Percentiles rank a stretch among this genome's conserved stretches.
These are phyloP conservation scores for Aspergillus alliaceus DNA, from an alignment of 2,329 filamentous ascomycete genomes.

Conservation along the genomic window DNA sequence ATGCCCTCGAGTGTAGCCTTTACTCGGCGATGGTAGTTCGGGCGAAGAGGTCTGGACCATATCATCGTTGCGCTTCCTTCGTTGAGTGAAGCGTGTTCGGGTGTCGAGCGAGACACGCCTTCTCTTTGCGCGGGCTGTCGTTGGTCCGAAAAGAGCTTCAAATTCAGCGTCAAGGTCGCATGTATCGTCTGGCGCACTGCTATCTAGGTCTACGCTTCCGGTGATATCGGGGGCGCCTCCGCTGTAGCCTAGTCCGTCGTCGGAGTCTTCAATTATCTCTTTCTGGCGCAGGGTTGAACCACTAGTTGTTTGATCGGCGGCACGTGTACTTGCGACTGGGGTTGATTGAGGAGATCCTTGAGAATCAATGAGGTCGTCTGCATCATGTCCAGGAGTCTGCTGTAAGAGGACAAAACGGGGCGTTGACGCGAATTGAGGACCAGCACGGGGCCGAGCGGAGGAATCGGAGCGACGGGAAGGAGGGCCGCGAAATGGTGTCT, in stretches of 20 bases:
- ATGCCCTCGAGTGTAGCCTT: not conserved
- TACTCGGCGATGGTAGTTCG: slow-evolving; percentile 6
- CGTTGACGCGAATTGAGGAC: slow-evolving; percentile 34
- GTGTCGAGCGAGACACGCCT: slow-evolving; percentile 26
- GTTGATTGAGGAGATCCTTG: slow-evolving; percentile 17
- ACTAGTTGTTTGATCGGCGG: not conserved
- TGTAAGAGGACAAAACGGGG: slow-evolving; percentile 35
- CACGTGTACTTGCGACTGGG: slow-evolving; percentile 3
- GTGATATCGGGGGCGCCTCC: not conserved
- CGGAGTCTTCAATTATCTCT: slow-evolving; percentile 29
- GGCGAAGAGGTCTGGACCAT: slow-evolving; percentile 21
- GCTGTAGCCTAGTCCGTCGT: slow-evolving; percentile 14
- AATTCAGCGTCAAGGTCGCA: slow-evolving; percentile 23
- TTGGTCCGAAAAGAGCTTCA: slow-evolving; percentile 31
- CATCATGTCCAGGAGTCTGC: slow-evolving; percentile 7
- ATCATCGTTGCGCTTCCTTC: slow-evolving; percentile 12
- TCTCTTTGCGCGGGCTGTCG: slow-evolving; percentile 31
- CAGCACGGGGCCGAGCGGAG: slow-evolving; percentile 24
- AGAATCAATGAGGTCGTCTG: slow-evolving; percentile 21
- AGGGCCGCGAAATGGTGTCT: slow-evolving; percentile 30
- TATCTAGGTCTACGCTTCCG: not conserved
- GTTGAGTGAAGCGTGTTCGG: slow-evolving; percentile 4
- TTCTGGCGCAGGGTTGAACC: slow-evolving; percentile 1
- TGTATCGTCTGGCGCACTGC: slow-evolving; percentile 12
- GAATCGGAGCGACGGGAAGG: slow-evolving; percentile 9